Base-by-base conservation (phyloP, 2,329 filamentous ascomycete species). In the Aspergillus puulaauensis region DNA sequence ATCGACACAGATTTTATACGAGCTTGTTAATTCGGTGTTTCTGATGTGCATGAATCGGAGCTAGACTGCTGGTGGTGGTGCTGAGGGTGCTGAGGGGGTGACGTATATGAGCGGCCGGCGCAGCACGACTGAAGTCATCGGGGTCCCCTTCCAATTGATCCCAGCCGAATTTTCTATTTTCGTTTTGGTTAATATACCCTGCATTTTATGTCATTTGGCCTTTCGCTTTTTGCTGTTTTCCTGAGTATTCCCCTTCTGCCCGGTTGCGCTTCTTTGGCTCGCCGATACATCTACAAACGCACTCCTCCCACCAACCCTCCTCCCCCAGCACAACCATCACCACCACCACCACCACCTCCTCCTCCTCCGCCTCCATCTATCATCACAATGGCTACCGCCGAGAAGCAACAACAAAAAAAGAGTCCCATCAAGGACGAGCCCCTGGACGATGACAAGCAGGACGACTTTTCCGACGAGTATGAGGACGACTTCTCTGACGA, bases 401-500 rank as follows among this genome's bases (percentile, higher is more conserved):
- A 70, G 51, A 60, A 64, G 51, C 66, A 70, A 54, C 71, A 73
- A 56, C 61, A 67, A 57, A 56, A 68, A 52, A 58, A 70, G 46
- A 62, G 66, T 51, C 65, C 69, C 15, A 65, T 65, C 27, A 66
- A 71, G 6, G 65, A 73, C 31, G 60, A 67, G 23, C 64, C 62
- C 5, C 61, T 62, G 21, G 59, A 57, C 15, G 56, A 59, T 43
- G 9, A 51, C 9, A 31, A 45, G 6, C 46, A 59, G 24, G 61
- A 64, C 2, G 67, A 70, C 47, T 31, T 31, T 27, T 27, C 24
- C 24, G 71, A 73, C 41, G 69, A 69, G 44, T 68, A 61, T 40
- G 58, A 58, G 2, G 54, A 60, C 15, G 59, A 63, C 23, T 54
- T 70, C 44, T 68, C 68, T 15, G 64, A 73, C 43, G 67, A 69